Evolutionary conservation across 2,329 filamentous ascomycete species (phyloP).

Genomic region (Ilyonectria mors-panacis): DNA sequence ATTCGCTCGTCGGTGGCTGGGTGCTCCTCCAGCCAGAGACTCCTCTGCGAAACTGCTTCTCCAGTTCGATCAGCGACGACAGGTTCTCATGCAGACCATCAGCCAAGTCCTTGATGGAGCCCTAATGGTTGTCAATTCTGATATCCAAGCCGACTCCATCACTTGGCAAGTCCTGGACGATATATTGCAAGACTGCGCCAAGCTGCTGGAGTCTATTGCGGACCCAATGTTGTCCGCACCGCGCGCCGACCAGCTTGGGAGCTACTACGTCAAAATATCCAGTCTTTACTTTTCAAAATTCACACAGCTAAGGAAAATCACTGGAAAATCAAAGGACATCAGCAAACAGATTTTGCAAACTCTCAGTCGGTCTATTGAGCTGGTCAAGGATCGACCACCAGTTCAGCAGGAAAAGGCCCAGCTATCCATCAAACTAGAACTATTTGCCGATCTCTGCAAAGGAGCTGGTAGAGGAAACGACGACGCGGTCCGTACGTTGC

Average conservation of each 20-base stretch:
- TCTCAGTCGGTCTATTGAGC: conserved; percentile 75
- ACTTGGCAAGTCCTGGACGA: conserved; percentile 71
- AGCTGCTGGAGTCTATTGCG: conserved; percentile 68
- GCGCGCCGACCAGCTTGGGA: conserved; percentile 53
- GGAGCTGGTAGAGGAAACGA: conserved; percentile 66
- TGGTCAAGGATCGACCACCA: conserved; percentile 68
- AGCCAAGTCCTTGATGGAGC: conserved; percentile 73
- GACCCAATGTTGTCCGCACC: conserved; percentile 52
- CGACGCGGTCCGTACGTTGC: conserved; percentile 71
- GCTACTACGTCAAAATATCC: conserved; percentile 76
- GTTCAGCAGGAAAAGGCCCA: conserved; percentile 73
- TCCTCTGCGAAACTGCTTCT: conserved; percentile 70
- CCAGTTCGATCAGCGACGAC: conserved; percentile 73
- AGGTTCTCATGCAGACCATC: conserved; percentile 66
- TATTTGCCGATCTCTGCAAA: conserved; percentile 74
- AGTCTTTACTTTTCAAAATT: conserved; percentile 80
- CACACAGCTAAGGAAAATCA: conserved; percentile 63
- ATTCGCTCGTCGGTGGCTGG: conserved; percentile 74
- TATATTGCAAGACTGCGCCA: conserved; percentile 69
- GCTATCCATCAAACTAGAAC: conserved; percentile 75
- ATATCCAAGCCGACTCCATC: conserved; percentile 63
- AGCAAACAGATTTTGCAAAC: conserved; percentile 66
- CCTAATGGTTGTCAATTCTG: conserved; percentile 68
- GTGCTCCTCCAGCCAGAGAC: conserved; percentile 67
- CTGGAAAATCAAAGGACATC: conserved; percentile 54